A percentile compares a stretch with the other conserved stretches of the same genome.
Evolutionary conservation across 805 yeast species (phyloP).

Genomic region (Kurtzmaniella cleridarum): DNA sequence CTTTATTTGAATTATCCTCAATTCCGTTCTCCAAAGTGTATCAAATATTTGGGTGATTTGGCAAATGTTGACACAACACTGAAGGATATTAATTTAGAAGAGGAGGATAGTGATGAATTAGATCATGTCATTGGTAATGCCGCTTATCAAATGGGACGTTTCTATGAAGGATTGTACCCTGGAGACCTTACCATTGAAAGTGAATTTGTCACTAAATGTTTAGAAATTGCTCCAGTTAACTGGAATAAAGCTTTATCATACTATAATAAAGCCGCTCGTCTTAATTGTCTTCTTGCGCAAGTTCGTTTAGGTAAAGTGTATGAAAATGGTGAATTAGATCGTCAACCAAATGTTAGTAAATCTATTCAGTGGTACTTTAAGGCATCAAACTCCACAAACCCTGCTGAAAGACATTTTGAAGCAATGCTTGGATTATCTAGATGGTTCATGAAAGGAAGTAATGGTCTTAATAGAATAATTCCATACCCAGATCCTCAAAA

Average conservation of each 20-base stretch:
- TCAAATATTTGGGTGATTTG: slow-evolving; percentile 30
- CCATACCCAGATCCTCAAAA: slow-evolving; percentile 30
- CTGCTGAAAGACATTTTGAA: slow-evolving; percentile 37
- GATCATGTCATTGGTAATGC: slow-evolving; percentile 38
- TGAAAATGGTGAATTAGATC: slow-evolving; percentile 38
- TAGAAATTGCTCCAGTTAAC: slow-evolving; percentile 37
- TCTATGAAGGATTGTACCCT: slow-evolving; percentile 42
- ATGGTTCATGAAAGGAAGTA: slow-evolving; percentile 34
- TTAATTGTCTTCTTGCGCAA: slow-evolving; percentile 34
- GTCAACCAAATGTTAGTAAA: slow-evolving; percentile 33
- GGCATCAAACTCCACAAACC: slow-evolving; percentile 35
- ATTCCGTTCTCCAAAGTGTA: slow-evolving; percentile 28
- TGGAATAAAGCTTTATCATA: slow-evolving; percentile 36
- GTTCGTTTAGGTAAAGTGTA: slow-evolving; percentile 38
- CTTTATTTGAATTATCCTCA: slow-evolving; percentile 30
- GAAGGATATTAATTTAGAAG: slow-evolving; percentile 28
- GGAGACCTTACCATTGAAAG: slow-evolving; percentile 34
- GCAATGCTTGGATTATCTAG: slow-evolving; percentile 41
- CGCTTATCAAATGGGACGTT: slow-evolving; percentile 35
- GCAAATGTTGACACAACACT: slow-evolving; percentile 31
- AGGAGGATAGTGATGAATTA: slow-evolving; percentile 35
- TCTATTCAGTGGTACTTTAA: slow-evolving; percentile 42
- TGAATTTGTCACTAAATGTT: slow-evolving; percentile 27
- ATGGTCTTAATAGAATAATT: slow-evolving; percentile 29
- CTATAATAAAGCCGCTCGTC: slow-evolving; percentile 38